Evolutionary conservation across 129 eudicot genomes (phyloP), one percentile per base, ranked within the genome.

Genomic region (Flaveria ramosissima): DNA sequence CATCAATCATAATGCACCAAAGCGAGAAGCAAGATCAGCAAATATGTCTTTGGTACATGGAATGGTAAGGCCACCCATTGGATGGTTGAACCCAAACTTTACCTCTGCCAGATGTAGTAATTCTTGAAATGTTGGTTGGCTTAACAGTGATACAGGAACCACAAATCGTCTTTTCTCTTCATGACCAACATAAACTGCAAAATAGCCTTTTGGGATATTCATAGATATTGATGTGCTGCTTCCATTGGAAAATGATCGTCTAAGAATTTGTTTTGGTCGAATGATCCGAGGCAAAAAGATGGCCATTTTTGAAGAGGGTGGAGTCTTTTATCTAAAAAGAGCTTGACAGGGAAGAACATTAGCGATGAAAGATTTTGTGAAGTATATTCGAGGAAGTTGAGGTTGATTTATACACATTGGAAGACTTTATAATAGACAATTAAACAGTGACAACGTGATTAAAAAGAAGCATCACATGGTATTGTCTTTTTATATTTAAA

Each of bases 201-300:
- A 52, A n/a, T 52, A 52, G 2, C 59, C 59, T 52, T 52, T 52
- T n/a, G 59, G 24, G 59, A 52, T 6, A 20, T 52, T 23, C 21
- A 16, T 6, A 52, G 59, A 52, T 52, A 24, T n/a, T 52, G 24
- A 52, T 52, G 21, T n/a, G 11, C 0, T 52, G 10, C 59, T 52
- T 16, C 59, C 59, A n/a, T 52, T 52, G 6, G 59, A 16, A 20
- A 52, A 52, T n/a, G 59, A 52, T 16, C 59, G 24, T 52, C 23
- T 52, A 6, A 52, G 10, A 52, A 52, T 7, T 52, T n/a, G 21
- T 52, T 52, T 52, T 52, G 71, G 71, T 6, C 62, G 71, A 32
- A 46, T 75, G 61, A 75, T 75, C 30, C 21, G 71, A 43, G 64
- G 80, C 67, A 76, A 24, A 46, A 14, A 64, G 26, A 76, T 76